Percentiles rank a stretch among this genome's conserved stretches.
Conservation (phyloP, 768 basidiomycete genomes). For the Auricularia auricula-judae region DNA sequence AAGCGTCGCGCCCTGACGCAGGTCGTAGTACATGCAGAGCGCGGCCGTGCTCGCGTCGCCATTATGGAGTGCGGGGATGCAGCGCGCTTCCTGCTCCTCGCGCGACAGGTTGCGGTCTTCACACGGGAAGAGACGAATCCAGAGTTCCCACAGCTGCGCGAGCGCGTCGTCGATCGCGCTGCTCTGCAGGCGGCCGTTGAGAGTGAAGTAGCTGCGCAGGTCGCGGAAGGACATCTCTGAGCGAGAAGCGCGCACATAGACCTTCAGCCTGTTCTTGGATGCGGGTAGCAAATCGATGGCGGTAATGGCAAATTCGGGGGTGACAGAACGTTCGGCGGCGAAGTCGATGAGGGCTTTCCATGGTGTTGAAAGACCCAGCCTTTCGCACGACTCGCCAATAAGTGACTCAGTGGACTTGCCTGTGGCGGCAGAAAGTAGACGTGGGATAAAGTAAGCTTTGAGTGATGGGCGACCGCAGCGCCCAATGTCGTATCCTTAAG, state of each 20-base stretch:
- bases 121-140: background rate
- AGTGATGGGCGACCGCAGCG: background rate
- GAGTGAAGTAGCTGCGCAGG: background rate
- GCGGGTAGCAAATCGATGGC: background rate
- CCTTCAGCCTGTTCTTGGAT: background rate
- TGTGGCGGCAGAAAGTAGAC: background rate
- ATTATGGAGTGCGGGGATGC: background rate
- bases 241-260: background rate
- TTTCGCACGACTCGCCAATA: background rate
- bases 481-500: background rate
- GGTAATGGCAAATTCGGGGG: background rate
- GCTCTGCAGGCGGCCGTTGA: background rate
- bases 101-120: no score
- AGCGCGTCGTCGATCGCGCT: background rate
- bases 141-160: background rate
- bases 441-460: background rate
- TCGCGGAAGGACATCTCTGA: background rate
- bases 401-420: background rate
- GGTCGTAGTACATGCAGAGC: background rate
- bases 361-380: background rate
- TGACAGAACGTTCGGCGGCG: background rate
- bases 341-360: background rate
- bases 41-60: background rate
- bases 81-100: background rate
- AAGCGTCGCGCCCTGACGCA: background rate